Percentiles rank a stretch among this genome's conserved stretches.
Evolutionary conservation across 306 rosid species (phyloP).

Genomic region (Morella rubra): DNA sequence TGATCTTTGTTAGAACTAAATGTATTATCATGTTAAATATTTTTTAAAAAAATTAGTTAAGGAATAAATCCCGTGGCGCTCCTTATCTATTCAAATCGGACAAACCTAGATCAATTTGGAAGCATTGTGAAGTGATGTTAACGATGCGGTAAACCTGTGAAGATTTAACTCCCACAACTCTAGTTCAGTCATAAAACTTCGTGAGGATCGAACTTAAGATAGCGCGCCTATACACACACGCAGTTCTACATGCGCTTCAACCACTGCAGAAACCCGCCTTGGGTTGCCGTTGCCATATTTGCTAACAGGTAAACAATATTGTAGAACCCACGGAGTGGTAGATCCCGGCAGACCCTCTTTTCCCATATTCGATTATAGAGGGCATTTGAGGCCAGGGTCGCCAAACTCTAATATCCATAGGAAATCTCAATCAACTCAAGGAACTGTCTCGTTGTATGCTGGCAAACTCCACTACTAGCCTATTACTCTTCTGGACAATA

Average conservation of each 20-base stretch:
- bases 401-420: conserved; percentile 36
- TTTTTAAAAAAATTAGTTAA: neutral
- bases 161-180: too few relatives aligned
- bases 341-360: conserved; percentile 33
- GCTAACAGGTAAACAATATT: conserved; percentile 15
- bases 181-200: too few relatives aligned
- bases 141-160: too few relatives aligned
- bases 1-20: neutral
- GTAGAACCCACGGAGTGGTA: conserved; percentile 40
- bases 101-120: too few relatives aligned
- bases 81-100: too few relatives aligned
- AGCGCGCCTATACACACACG: neutral
- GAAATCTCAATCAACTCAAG: conserved; percentile 12
- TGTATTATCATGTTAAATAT: neutral
- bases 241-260: too few relatives aligned
- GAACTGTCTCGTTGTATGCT: conserved; percentile 38
- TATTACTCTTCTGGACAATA: conserved; percentile 19
- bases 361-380: neutral
- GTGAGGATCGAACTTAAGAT: too few relatives aligned
- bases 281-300: conserved; percentile 6
- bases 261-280: conserved; percentile 20
- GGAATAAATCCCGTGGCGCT: too few relatives aligned
- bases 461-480: conserved; percentile 24
- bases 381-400: conserved; percentile 38
- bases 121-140: too few relatives aligned